Evolutionary conservation across 352 stramenopile genomes (phyloP).

Genomic region (Pythium pyrilobum): DNA sequence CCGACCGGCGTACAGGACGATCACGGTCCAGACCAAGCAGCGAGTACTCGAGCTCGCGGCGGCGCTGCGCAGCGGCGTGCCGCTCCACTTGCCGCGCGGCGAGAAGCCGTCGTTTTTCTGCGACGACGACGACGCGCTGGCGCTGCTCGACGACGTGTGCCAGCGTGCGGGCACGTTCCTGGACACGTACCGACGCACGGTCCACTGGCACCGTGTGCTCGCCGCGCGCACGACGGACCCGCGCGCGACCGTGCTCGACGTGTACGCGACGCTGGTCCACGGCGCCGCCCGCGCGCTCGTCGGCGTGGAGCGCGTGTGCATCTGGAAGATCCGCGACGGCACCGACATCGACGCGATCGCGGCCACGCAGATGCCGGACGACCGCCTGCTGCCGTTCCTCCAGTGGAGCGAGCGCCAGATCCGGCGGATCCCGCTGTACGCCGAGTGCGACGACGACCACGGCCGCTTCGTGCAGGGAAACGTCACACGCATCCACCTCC

Average conservation of each 20-base stretch:
- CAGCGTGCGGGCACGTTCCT: conserved; percentile 37
- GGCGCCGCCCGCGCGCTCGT: conserved; percentile 39
- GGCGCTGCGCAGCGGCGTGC: conserved; percentile 32
- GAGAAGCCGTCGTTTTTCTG: conserved; percentile 32
- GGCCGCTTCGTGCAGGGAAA: conserved; percentile 30
- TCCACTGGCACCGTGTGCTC: conserved; percentile 56
- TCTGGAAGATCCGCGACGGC: conserved; percentile 50
- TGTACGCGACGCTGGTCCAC: conserved; percentile 48
- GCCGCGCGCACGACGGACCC: conserved; percentile 31
- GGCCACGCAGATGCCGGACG: conserved; percentile 46
- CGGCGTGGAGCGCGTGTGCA: conserved; percentile 30
- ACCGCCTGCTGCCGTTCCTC: conserved; percentile 56
- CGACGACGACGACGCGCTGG: conserved; percentile 44
- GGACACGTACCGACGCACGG: conserved; percentile 27
- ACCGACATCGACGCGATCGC: conserved; percentile 43
- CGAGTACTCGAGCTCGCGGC: conserved; percentile 46
- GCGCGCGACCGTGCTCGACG: conserved; percentile 36
- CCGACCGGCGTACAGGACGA: conserved; percentile 34
- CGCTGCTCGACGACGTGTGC: conserved; percentile 41
- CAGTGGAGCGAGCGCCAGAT: conserved; percentile 52
- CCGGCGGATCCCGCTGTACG: conserved; percentile 56
- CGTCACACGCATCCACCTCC: conserved; percentile 18
- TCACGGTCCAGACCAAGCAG: conserved; percentile 56
- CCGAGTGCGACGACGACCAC: conserved; percentile 22
- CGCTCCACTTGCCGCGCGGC: conserved; percentile 32